Evolutionary conservation across 495 filamentous ascomycete genomes (phyloP).

Genomic region (Neurospora africana): DNA sequence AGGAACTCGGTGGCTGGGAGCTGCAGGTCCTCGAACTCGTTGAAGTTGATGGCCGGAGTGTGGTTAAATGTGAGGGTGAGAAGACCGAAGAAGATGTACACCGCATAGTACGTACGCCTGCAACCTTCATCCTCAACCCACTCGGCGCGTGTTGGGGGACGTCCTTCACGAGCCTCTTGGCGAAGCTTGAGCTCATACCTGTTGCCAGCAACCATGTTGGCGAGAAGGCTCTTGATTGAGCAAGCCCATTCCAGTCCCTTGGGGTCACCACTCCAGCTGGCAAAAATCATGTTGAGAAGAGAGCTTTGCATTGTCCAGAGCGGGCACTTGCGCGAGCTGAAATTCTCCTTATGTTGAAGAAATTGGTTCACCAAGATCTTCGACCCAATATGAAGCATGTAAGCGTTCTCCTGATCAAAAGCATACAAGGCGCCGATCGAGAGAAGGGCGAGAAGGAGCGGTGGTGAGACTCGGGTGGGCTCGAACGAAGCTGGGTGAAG

Average conservation of each 20-base stretch:
- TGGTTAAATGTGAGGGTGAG: slow-evolving; percentile 96
- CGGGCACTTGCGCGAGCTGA: slow-evolving; percentile 96
- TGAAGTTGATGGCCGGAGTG: slow-evolving; percentile 91
- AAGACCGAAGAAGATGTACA: slow-evolving; percentile 98
- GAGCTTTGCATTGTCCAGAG: slow-evolving; percentile 96
- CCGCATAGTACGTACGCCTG: slow-evolving; percentile 94
- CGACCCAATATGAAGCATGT: slow-evolving; percentile 94
- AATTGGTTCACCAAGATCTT: slow-evolving; percentile 96
- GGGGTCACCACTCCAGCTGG: slow-evolving; percentile 96
- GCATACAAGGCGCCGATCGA: slow-evolving; percentile 95
- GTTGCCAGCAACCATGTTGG: slow-evolving; percentile 98
- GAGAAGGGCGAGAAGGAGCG: slow-evolving; percentile 79
- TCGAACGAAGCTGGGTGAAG: slow-evolving; percentile 88
- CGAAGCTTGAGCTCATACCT: slow-evolving; percentile 91
- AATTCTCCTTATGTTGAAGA: slow-evolving; percentile 94
- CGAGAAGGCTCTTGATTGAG: slow-evolving; percentile 93
- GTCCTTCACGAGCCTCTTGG: slow-evolving; percentile 73
- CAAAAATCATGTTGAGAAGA: slow-evolving; percentile 96
- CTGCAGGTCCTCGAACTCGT: slow-evolving; percentile 89
- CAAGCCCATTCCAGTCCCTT: slow-evolving; percentile 98
- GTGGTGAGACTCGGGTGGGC: slow-evolving; percentile 63
- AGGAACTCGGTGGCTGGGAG: slow-evolving; percentile 88
- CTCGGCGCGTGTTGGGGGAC: slow-evolving; percentile 67
- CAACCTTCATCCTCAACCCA: slow-evolving; percentile 98
- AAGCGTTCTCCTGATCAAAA: slow-evolving; percentile 90